These are phyloP conservation scores for Pseudonitzschia delicatissima DNA, from an alignment of 108 stramenopile genomes.

Conservation along the genomic window DNA sequence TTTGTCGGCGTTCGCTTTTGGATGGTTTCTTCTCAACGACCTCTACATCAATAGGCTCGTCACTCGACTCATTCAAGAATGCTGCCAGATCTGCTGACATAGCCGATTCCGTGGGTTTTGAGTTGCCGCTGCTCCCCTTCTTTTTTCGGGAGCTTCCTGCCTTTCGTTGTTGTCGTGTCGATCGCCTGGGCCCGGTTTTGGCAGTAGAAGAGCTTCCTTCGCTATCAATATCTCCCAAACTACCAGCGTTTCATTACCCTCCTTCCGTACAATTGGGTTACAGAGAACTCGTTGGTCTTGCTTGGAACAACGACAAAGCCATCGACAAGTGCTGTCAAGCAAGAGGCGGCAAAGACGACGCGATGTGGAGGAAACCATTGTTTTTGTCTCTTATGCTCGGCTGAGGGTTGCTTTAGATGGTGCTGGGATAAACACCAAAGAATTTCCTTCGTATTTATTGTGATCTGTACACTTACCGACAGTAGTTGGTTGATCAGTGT, in stretches of 20 bases:
- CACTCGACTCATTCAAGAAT: slow-evolving; percentile 1
- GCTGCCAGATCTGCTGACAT: slow-evolving; percentile 35
- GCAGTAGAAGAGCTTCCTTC: neutral
- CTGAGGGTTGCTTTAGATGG: too few relatives aligned
- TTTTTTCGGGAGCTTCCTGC: neutral
- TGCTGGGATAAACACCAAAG: too few relatives aligned
- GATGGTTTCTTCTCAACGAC: neutral
- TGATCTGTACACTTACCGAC: too few relatives aligned
- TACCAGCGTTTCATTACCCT: neutral
- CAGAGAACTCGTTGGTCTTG: neutral
- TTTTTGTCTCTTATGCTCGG: neutral
- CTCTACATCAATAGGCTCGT: slow-evolving; percentile 7
- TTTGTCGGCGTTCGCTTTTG: slow-evolving; percentile 1
- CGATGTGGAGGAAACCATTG: neutral
- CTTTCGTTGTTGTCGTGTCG: neutral
- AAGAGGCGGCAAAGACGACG: neutral
- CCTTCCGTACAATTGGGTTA: neutral
- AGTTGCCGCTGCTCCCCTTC: neutral
- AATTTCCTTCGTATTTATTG: too few relatives aligned
- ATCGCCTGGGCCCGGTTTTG: neutral
- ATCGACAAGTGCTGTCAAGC: neutral
- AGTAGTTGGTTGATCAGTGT: too few relatives aligned
- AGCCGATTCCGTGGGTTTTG: neutral
- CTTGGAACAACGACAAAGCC: neutral
- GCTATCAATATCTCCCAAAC: neutral